Conservation (phyloP, 2,329 filamentous ascomycete genomes). For the Colletotrichum theobromicola region DNA sequence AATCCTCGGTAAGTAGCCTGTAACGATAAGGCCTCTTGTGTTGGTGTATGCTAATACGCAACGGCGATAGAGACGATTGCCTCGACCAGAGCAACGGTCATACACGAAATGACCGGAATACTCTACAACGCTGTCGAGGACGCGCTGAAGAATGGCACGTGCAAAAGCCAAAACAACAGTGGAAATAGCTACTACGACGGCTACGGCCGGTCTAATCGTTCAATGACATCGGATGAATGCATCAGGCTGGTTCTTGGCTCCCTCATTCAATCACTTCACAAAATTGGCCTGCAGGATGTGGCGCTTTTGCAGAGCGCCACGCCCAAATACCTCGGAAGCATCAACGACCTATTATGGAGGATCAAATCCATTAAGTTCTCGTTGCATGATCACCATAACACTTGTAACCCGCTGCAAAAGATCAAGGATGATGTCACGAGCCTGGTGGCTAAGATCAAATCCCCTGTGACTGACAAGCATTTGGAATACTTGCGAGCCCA, state of each 20-base stretch:
- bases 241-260: not conserved
- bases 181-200: not conserved
- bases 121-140: not conserved
- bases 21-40: not conserved
- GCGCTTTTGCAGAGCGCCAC: not conserved
- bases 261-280: not conserved
- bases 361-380: accelerated
- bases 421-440: not conserved
- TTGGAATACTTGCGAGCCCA: not conserved
- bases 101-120: not conserved
- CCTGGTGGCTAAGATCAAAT: not conserved
- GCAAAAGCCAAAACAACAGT: not conserved
- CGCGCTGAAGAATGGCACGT: not conserved
- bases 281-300: not conserved
- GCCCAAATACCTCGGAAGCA: not conserved
- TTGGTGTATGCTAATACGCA: not conserved
- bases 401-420: not conserved
- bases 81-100: not conserved
- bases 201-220: not conserved
- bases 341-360: not conserved
- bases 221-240: not conserved
- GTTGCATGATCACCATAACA: not conserved
- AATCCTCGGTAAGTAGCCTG: not conserved
- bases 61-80: not conserved
- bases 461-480: not conserved